Evolutionary conservation across 257 asterid genomes (phyloP).

Genomic region (Haberlea rhodopensis): DNA sequence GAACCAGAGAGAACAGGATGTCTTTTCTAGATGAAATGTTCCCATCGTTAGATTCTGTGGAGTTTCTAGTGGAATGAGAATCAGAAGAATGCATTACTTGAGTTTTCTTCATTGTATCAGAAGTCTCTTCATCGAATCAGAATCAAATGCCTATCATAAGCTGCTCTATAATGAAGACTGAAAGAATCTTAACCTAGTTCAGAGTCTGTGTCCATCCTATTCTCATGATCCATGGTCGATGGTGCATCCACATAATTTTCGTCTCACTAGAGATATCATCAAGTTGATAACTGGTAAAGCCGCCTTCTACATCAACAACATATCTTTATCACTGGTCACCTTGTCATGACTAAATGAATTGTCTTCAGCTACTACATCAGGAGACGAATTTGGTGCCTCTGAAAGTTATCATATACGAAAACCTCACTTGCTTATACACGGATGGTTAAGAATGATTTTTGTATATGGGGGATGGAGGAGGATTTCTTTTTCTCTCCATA

Average conservation of each 20-base stretch:
- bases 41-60: slow-evolving; percentile 48
- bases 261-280: slow-evolving; percentile 70
- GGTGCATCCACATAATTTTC: slow-evolving; percentile 83
- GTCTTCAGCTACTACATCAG: slow-evolving; percentile 34
- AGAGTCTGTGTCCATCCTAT: slow-evolving; percentile 61
- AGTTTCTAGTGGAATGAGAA: slow-evolving; percentile 59
- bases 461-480: slow-evolving; percentile 42
- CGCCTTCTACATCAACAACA: slow-evolving; percentile 45
- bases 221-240: slow-evolving; percentile 73
- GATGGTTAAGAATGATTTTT: slow-evolving; percentile 30
- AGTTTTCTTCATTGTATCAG: slow-evolving; percentile 34
- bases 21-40: slow-evolving; percentile 39
- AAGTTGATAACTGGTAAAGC: slow-evolving; percentile 47
- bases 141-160: too few species aligned
- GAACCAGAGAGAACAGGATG: slow-evolving; percentile 35
- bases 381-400: slow-evolving; percentile 36
- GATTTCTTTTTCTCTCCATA: slow-evolving; percentile 37
- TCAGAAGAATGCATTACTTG: slow-evolving; percentile 47
- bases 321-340: slow-evolving; percentile 43
- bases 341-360: slow-evolving; percentile 32
- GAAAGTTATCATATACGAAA: slow-evolving; percentile 28
- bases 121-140: slow-evolving; percentile 26
- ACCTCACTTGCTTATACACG: slow-evolving; percentile 35
- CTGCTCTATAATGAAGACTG: slow-evolving; percentile 32
- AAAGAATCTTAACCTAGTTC: slow-evolving; percentile 49